Percentiles rank a stretch among this genome's conserved stretches.
Conservation (phyloP, 2,329 filamentous ascomycete genomes). For the Beauveria sp. region DNA sequence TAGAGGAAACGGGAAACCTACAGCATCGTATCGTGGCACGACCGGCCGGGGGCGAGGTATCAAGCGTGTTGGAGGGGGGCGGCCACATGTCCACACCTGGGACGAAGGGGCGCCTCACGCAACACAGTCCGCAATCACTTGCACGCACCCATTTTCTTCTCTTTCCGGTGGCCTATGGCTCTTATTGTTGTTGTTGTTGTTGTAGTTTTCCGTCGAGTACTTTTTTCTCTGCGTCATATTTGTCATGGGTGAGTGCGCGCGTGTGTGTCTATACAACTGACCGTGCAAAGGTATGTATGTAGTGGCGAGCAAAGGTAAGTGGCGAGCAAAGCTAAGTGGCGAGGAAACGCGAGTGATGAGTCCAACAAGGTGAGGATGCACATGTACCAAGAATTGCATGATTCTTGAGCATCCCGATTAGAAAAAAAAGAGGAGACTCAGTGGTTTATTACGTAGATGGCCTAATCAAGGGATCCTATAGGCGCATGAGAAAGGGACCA, state of each 20-base stretch:
- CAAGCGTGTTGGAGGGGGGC: neutral
- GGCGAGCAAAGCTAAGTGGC: neutral
- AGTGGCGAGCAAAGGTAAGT: neutral
- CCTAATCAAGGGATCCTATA: neutral
- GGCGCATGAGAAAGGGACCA: neutral
- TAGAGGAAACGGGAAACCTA: neutral
- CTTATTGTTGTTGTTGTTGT: neutral
- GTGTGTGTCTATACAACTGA: neutral
- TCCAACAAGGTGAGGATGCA: neutral
- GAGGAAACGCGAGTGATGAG: neutral
- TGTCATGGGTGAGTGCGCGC: neutral
- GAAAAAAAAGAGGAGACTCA: neutral
- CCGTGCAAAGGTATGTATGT: too few species aligned
- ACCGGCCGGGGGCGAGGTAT: neutral
- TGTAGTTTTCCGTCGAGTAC: too few species aligned
- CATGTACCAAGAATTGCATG: neutral
- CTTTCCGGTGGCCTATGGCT: neutral
- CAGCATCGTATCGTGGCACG: constrained; percentile 11
- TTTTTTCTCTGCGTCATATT: neutral
- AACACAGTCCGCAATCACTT: neutral
- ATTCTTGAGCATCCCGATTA: neutral
- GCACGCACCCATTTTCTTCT: neutral
- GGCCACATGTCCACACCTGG: constrained; percentile 8
- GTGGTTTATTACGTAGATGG: constrained; percentile 4
- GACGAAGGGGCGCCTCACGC: constrained; percentile 1